Evolutionary conservation across 148 eudicot genomes (phyloP).

Genomic region (Nepenthes mirabilis): DNA sequence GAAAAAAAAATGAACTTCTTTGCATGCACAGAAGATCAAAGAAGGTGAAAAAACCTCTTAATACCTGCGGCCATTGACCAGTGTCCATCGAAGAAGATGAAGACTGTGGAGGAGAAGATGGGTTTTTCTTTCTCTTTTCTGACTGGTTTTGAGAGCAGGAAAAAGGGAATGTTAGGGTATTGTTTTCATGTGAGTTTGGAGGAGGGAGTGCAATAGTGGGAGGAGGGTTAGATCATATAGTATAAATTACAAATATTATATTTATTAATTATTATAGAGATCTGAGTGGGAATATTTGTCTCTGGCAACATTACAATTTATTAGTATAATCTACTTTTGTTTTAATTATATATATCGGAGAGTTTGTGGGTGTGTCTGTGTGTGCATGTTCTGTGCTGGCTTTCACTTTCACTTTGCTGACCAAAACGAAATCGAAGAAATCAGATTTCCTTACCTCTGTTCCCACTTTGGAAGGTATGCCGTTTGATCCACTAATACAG

Average conservation of each 20-base stretch:
- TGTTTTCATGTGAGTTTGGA: neutral
- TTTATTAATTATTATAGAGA: no score
- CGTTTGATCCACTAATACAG: no score
- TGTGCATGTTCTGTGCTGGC: no score
- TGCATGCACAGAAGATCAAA: constrained; percentile 10
- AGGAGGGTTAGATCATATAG: neutral
- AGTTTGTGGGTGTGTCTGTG: no score
- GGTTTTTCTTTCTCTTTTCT: neutral
- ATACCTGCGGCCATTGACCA: constrained; percentile 32
- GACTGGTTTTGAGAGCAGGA: constrained; percentile 1
- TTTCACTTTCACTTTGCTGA: no score
- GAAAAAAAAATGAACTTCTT: constrained; percentile 2
- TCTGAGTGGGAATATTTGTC: constrained; percentile 5
- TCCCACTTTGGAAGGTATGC: no score
- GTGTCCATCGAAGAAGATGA: constrained; percentile 18
- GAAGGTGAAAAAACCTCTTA: neutral
- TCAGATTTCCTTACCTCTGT: no score
- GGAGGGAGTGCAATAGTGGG: neutral
- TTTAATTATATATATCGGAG: no score
- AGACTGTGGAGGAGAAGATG: constrained; percentile 2
- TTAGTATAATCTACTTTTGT: no score
- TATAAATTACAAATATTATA: neutral
- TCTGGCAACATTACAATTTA: neutral
- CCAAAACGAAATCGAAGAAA: no score
- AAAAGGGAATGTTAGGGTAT: constrained; percentile 6